Conservation (phyloP, 192 early-diverging fungal species). For the Coemansia sp. region DNA sequence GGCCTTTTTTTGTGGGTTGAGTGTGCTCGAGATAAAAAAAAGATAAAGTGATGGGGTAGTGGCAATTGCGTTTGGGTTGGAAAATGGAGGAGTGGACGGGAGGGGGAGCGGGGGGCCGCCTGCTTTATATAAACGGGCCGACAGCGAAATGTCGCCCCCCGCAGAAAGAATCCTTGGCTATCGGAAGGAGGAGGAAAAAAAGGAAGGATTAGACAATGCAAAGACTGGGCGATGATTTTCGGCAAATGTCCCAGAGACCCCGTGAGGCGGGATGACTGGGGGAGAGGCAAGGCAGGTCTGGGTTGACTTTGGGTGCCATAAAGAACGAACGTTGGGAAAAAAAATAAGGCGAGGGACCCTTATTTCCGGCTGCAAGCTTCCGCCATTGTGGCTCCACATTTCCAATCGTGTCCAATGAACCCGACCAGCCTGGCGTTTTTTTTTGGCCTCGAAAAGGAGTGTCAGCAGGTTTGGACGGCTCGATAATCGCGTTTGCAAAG, state of each 20-base stretch:
- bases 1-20: background rate
- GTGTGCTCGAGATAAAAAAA: background rate
- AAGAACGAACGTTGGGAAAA: no score
- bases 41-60: background rate
- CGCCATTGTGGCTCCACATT: background rate
- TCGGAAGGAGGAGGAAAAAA: background rate
- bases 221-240: background rate
- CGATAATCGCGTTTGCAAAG: no score
- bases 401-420: background rate
- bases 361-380: no score
- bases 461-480: no score
- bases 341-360: background rate
- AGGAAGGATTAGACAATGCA: slow-evolving; percentile 6
- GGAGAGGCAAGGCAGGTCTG: background rate
- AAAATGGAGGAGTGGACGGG: background rate
- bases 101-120: background rate
- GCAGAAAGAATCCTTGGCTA: no score
- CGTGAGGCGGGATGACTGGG: background rate
- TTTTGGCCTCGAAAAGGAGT: no score
- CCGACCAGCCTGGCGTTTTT: no score
- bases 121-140: background rate
- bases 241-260: background rate
- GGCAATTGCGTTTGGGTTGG: no score
- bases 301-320: no score
- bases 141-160: no score